Evolutionary conservation across 2,329 filamentous ascomycete genomes (phyloP).

Genomic region (Monilinia polystroma): DNA sequence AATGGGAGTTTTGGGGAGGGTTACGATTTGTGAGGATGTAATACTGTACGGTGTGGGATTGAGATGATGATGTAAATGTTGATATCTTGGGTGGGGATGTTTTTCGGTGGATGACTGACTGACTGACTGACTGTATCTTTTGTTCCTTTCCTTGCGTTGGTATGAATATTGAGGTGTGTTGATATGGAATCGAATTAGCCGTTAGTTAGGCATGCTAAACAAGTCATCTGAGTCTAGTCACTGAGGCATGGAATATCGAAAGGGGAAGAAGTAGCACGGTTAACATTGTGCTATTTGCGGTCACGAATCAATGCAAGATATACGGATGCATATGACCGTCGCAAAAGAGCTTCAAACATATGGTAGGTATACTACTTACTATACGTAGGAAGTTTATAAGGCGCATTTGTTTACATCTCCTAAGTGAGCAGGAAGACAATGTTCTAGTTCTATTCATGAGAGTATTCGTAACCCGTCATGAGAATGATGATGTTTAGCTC

Average conservation of each 20-base stretch:
- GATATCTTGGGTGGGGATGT: background rate
- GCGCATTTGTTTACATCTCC: conserved; percentile 1
- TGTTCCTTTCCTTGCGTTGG: too few species aligned
- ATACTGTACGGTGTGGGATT: background rate
- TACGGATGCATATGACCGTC: background rate
- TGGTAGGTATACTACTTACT: background rate
- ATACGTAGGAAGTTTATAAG: background rate
- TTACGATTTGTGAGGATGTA: background rate
- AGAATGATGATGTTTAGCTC: background rate
- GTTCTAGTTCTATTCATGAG: background rate
- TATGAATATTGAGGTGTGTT: background rate
- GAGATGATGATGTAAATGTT: background rate
- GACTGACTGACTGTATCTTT: too few species aligned
- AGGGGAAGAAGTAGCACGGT: background rate
- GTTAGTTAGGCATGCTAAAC: background rate
- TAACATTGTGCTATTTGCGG: background rate
- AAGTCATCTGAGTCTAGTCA: background rate
- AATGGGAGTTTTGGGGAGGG: background rate
- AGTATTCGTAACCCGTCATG: background rate
- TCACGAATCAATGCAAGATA: conserved; percentile 3
- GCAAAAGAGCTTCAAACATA: background rate
- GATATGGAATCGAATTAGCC: background rate
- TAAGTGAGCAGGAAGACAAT: background rate
- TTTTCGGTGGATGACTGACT: background rate
- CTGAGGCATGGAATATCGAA: background rate